These are phyloP conservation scores for Dictyostelium discoideum DNA, from an alignment of 78 protist species.

Conservation along the genomic window DNA sequence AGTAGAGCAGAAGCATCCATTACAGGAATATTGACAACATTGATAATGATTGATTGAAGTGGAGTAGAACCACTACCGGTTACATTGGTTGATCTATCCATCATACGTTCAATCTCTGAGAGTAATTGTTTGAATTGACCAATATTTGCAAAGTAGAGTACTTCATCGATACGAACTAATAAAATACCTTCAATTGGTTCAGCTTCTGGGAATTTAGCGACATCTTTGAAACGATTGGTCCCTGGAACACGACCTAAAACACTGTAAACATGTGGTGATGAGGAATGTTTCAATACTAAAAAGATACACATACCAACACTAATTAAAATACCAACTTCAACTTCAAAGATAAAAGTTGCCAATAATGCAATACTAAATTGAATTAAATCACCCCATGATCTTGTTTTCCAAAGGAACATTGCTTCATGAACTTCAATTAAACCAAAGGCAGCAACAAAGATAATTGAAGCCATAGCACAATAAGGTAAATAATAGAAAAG, in stretches of 20 bases:
- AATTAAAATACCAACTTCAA: slow-evolving; percentile 77
- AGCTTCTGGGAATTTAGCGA: slow-evolving; percentile 81
- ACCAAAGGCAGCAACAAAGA: slow-evolving; percentile 82
- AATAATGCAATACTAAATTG: slow-evolving; percentile 58
- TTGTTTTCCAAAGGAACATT: slow-evolving; percentile 72
- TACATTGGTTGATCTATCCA: slow-evolving; percentile 39
- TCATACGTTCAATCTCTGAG: slow-evolving; percentile 73
- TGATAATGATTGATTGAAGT: slow-evolving; percentile 74
- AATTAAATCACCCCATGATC: slow-evolving; percentile 71
- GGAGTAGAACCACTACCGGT: slow-evolving; percentile 60
- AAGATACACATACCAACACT: slow-evolving; percentile 79
- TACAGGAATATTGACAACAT: slow-evolving; percentile 67
- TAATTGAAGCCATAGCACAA: slow-evolving; percentile 69
- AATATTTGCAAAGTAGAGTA: slow-evolving; percentile 74
- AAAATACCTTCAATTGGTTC: slow-evolving; percentile 81
- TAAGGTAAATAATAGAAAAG: slow-evolving; percentile 58
- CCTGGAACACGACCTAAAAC: slow-evolving; percentile 73
- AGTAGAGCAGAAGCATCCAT: slow-evolving; percentile 73
- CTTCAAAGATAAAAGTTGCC: slow-evolving; percentile 71
- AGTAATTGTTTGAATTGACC: slow-evolving; percentile 72
- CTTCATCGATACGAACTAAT: slow-evolving; percentile 72
- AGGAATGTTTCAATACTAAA: slow-evolving; percentile 71
- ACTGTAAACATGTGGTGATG: slow-evolving; percentile 80
- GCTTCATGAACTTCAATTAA: slow-evolving; percentile 75
- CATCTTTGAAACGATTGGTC: slow-evolving; percentile 76